Conservation (phyloP, 75 land plant species). For the Picea sitchensis region DNA sequence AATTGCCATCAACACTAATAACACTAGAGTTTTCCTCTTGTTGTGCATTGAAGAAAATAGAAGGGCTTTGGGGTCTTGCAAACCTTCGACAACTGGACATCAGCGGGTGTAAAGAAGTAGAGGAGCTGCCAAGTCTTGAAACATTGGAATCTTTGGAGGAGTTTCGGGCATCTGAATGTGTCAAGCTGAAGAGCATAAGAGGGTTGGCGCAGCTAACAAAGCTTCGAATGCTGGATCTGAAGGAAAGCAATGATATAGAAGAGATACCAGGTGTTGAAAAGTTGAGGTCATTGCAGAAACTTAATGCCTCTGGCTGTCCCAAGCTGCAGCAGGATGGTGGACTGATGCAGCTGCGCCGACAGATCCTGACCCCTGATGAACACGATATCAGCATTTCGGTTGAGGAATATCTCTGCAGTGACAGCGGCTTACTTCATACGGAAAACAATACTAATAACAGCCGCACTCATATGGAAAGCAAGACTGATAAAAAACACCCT, state of each 20-base stretch:
- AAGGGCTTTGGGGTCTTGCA: no score
- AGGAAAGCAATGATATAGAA: neutral
- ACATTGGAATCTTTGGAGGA: neutral
- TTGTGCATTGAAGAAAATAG: no score
- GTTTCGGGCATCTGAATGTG: neutral
- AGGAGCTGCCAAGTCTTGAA: neutral
- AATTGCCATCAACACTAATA: no score
- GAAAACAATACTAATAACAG: no score
- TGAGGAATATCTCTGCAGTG: no score
- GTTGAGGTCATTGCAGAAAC: neutral
- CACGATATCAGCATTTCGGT: no score
- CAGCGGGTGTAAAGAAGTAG: neutral
- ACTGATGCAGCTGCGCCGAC: neutral
- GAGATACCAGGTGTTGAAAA: neutral
- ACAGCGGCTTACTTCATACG: no score
- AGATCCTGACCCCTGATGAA: no score
- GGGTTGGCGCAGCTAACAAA: neutral
- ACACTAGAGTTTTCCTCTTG: no score
- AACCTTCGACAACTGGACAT: neutral
- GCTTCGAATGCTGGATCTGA: neutral
- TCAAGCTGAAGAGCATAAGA: neutral
- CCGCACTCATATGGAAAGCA: no score
- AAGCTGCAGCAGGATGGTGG: neutral
- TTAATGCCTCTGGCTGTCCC: neutral
- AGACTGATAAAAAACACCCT: no score